Base-by-base conservation (phyloP, 2,329 filamentous ascomycete species). In the Nemania serpens region DNA sequence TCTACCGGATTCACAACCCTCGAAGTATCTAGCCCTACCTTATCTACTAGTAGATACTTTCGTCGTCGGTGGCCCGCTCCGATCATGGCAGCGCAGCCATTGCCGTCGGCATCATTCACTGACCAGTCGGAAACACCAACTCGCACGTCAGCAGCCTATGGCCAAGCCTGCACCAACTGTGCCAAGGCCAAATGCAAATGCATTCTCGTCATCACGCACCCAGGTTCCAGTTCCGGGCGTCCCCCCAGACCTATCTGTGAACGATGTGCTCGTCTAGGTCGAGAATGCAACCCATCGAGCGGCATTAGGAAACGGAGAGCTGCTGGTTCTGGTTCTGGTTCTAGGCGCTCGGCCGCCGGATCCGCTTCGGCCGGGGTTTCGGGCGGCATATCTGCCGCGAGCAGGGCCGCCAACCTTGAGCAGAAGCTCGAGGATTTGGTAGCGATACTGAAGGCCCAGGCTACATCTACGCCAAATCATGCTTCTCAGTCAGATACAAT, bases 141-240 rank as follows among this genome's bases (percentile, higher is more conserved):
- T 36, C 67, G 68, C 12, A 65, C 63, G 50, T 70, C 75, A 0
- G 75, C 75, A 2, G 75, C 75, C 10, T 77, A 80, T 59, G 78
- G 78, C 25, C 74, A 75, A 36, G 74, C 78, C 7, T 80, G 78
- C 53, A 65, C 70, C 45, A 77, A 75, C 55, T 81, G 78, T 64
- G 73, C 75, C 48, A 76, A 75, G 48, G 77, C 78, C 36, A 81
- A 80, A 58, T 78, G 78, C 69, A 79, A 78, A 69, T 81, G 78
- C 63, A 74, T 79, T 29, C 70, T 77, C 43, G 69, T 72, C 18
- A 59, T 67, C 2, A 66, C 47, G n/a, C 12, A 29, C 25, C 25
- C 55, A 10, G 51, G 43, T 25, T 41, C 59, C 10, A 57, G 58
- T 11, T 18, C 58, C 1, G 58, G 51, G 33, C 52, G 45, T 17